Conservation (phyloP, 2,329 filamentous ascomycete species). For the Ophiostoma perfectum region DNA sequence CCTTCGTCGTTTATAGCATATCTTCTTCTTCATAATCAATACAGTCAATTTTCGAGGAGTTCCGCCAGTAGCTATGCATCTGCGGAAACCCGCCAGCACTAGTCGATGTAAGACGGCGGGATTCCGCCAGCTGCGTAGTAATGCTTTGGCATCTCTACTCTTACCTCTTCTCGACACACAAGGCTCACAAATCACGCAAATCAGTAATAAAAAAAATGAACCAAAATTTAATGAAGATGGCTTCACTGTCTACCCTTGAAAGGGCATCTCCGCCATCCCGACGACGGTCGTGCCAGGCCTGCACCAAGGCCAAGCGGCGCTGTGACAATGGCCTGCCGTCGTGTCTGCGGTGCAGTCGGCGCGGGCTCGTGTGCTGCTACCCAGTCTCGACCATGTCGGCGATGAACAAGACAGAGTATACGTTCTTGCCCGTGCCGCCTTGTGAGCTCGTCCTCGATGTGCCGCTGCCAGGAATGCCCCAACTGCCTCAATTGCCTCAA, state of each 20-base stretch:
- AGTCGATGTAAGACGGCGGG: conserved; percentile 10
- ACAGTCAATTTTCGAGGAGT: not conserved
- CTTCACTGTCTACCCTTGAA: conserved; percentile 31
- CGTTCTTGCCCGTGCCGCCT: not conserved
- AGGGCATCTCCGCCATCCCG: conserved; percentile 42
- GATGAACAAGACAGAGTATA: not conserved
- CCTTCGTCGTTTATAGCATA: too few species aligned
- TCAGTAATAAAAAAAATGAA: not conserved
- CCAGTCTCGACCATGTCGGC: conserved; percentile 26
- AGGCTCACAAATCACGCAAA: too few species aligned
- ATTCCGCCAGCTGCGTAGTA: conserved; percentile 13
- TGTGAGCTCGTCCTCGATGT: conserved; percentile 1
- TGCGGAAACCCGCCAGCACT: not conserved
- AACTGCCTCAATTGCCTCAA: not conserved
- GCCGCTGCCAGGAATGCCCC: not conserved
- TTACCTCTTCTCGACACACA: too few species aligned
- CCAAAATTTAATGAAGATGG: conserved; percentile 14
- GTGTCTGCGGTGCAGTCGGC: conserved; percentile 49
- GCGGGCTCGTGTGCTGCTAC: conserved; percentile 46
- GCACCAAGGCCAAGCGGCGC: conserved; percentile 52
- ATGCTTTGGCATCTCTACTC: too few species aligned
- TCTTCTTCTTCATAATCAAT: not conserved
- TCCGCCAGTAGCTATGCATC: not conserved
- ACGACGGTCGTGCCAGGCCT: conserved; percentile 53
- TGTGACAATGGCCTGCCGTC: conserved; percentile 49